Percentiles rank a stretch among this genome's conserved stretches.
phyloP scores from a whole-genome alignment of 1,139 yeast genomes.

The Yamadazyma kanchanaburiensis region DNA sequence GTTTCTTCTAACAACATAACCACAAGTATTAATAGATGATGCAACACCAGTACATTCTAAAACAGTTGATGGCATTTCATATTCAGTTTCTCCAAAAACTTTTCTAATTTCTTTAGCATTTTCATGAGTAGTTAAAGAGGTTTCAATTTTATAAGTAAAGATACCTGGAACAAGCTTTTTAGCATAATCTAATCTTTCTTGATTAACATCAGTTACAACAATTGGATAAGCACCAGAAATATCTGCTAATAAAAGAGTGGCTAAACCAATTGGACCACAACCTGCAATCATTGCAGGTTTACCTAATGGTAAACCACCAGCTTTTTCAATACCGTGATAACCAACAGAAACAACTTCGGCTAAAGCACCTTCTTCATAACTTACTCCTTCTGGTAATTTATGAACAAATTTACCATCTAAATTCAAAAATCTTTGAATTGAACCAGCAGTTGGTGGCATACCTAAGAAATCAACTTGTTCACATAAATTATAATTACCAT shows the following conservation, averaged over 20 bases:
- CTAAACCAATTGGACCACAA: constrained; percentile 92
- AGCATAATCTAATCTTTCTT: constrained; percentile 58
- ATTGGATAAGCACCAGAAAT: constrained; percentile 80
- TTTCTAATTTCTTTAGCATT: constrained; percentile 30
- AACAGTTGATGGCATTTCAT: constrained; percentile 49
- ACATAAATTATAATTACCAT: constrained; percentile 70
- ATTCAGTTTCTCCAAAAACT: constrained; percentile 35
- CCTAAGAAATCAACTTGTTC: constrained; percentile 24
- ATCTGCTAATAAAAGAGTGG: constrained; percentile 72
- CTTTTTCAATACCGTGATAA: constrained; percentile 23
- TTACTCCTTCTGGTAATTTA: constrained; percentile 25
- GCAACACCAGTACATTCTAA: constrained; percentile 27
- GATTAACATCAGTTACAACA: constrained; percentile 61
- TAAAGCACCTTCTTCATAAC: constrained; percentile 30
- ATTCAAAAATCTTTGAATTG: constrained; percentile 16
- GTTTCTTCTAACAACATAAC: constrained; percentile 23
- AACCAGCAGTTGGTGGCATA: constrained; percentile 16
- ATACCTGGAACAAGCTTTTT: constrained; percentile 53
- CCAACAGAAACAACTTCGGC: constrained; percentile 32
- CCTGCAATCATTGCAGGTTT: constrained; percentile 80
- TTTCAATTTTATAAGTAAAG: constrained; percentile 45
- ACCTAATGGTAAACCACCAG: constrained; percentile 62
- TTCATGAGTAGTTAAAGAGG: constrained; percentile 29
- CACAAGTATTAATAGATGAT: constrained; percentile 73
- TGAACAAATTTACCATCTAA: constrained; percentile 15